These are phyloP conservation scores for Mangifera indica DNA, from an alignment of 345 rosid species.

Conservation along the genomic window DNA sequence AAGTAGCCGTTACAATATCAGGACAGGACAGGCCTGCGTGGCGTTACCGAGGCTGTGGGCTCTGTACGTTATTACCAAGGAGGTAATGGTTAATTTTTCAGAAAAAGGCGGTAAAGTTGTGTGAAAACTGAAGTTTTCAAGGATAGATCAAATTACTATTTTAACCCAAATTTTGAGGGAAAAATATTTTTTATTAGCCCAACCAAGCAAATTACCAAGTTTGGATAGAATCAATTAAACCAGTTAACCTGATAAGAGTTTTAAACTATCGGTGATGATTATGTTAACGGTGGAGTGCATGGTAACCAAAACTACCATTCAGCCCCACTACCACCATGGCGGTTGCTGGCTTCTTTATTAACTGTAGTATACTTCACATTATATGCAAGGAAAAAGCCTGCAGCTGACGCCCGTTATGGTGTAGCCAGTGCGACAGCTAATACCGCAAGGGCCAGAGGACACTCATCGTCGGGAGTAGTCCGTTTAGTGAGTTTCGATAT, in stretches of 20 bases:
- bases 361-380: slow-evolving; percentile 46
- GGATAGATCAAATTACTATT: too few relatives aligned
- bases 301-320: slow-evolving; percentile 50
- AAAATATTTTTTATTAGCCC: too few relatives aligned
- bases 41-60: background rate
- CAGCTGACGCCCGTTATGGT: slow-evolving; percentile 50
- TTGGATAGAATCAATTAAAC: too few relatives aligned
- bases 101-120: background rate
- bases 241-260: too few relatives aligned
- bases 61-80: background rate
- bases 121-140: too few relatives aligned
- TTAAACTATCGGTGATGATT: too few relatives aligned
- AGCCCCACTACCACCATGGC: slow-evolving; percentile 53
- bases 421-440: slow-evolving; percentile 51
- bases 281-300: too few relatives aligned
- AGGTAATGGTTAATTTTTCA: slow-evolving; percentile 14
- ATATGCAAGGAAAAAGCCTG: slow-evolving; percentile 56
- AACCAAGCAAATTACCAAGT: too few relatives aligned
- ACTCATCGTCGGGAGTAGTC: too few relatives aligned
- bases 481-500: too few relatives aligned
- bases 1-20: slow-evolving; percentile 46
- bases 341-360: slow-evolving; percentile 48
- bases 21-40: slow-evolving; percentile 16
- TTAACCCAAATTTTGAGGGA: too few relatives aligned
- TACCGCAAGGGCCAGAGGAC: slow-evolving; percentile 44